Percentiles rank a stretch among this genome's conserved stretches.
Conservation (phyloP, 495 filamentous ascomycete species). For the Baudoinia panamericana region DNA sequence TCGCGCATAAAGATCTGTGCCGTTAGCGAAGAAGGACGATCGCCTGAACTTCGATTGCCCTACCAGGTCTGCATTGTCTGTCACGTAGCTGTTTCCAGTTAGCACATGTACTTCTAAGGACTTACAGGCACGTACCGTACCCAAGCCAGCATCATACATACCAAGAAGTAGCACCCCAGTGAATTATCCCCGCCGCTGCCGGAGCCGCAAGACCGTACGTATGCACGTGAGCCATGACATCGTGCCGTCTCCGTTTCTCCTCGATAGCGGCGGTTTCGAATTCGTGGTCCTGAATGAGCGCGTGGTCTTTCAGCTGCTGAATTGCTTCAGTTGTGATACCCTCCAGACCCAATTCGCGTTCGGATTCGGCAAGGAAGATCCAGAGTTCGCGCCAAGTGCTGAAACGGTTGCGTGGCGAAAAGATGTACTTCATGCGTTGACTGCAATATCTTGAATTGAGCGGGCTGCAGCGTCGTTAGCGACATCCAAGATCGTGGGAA, state of each 20-base stretch:
- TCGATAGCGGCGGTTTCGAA: constrained; percentile 66
- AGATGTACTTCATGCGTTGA: constrained; percentile 32
- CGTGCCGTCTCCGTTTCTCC: constrained; percentile 58
- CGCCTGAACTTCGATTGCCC: no score
- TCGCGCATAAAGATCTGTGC: constrained; percentile 57
- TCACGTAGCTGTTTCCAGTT: constrained; percentile 32
- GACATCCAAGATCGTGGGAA: not conserved
- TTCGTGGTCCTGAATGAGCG: constrained; percentile 62
- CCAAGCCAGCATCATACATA: no score
- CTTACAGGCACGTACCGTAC: no score
- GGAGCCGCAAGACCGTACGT: constrained; percentile 61
- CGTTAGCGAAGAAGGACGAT: no score
- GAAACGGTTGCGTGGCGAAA: constrained; percentile 30
- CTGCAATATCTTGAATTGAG: constrained; percentile 31
- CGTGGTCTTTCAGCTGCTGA: constrained; percentile 43
- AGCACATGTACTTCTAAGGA: no score
- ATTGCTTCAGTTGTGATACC: constrained; percentile 24
- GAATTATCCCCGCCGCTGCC: constrained; percentile 76
- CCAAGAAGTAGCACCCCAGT: constrained; percentile 52
- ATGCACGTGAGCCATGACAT: constrained; percentile 54
- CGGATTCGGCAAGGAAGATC: constrained; percentile 31
- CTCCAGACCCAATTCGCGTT: constrained; percentile 22
- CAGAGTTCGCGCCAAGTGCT: constrained; percentile 34
- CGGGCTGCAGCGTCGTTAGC: constrained; percentile 21
- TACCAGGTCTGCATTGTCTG: constrained; percentile 72